Evolutionary conservation across 2,329 filamentous ascomycete genomes (phyloP).

Genomic region (Colletotrichum shisoi): DNA sequence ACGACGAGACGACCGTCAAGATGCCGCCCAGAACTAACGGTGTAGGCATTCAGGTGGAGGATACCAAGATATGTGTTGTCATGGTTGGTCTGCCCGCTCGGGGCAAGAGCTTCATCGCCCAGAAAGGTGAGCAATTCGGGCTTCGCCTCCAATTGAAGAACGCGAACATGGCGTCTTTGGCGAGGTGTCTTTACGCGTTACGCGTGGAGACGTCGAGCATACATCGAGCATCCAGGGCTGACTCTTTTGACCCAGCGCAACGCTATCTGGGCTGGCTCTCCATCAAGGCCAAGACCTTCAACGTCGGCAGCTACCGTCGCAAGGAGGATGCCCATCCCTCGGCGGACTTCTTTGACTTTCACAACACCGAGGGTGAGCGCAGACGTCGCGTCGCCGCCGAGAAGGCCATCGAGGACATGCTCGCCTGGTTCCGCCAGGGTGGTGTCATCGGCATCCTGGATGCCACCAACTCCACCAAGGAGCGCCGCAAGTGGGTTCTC

Average conservation of each 20-base stretch:
- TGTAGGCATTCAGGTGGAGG: conserved; percentile 85
- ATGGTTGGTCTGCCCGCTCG: conserved; percentile 97
- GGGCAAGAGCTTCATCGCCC: conserved; percentile 96
- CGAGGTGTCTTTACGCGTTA: background rate
- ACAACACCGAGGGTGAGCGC: conserved; percentile 88
- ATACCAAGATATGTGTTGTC: conserved; percentile 95
- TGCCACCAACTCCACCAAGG: conserved; percentile 94
- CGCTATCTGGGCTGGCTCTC: conserved; percentile 97
- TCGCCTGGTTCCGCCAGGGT: conserved; percentile 82
- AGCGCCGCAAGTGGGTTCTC: conserved; percentile 87
- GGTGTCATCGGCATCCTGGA: conserved; percentile 94
- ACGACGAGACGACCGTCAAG: conserved; percentile 36
- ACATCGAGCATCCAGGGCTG: background rate
- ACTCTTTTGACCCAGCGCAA: conserved; percentile 68
- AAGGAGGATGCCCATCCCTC: conserved; percentile 87
- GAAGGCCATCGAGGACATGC: conserved; percentile 91
- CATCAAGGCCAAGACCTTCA: conserved; percentile 92
- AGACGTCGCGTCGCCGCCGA: conserved; percentile 88
- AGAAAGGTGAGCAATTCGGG: conserved; percentile 74
- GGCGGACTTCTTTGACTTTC: conserved; percentile 93
- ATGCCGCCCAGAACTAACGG: conserved; percentile 67
- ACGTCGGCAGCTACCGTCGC: conserved; percentile 94
- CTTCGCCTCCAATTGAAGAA: background rate
- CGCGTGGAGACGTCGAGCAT: background rate
- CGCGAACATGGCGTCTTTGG: background rate